phyloP scores from a whole-genome alignment of 73 alveolate genomes.

The Blepharisma stoltei region DNA sequence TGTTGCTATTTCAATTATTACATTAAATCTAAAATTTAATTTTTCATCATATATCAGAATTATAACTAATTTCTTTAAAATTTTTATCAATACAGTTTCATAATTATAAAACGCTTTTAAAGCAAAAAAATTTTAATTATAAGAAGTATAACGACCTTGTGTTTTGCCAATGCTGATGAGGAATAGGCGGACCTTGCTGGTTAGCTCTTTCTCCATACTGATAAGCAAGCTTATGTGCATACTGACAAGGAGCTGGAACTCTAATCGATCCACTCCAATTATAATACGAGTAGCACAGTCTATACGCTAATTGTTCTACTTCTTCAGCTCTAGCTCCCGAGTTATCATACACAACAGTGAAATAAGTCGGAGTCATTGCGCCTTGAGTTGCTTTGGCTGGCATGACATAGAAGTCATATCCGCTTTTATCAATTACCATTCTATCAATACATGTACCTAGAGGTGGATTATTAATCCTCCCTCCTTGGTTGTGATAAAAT shows the following conservation, averaged over 20 bases:
- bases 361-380: conserved; percentile 94
- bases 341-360: conserved; percentile 70
- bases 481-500: conserved; percentile 44
- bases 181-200: conserved; percentile 21
- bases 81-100: no score
- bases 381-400: conserved; percentile 91
- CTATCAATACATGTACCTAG: conserved; percentile 88
- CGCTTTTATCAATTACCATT: conserved; percentile 71
- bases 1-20: no score
- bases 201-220: conserved; percentile 62
- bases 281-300: conserved; percentile 87
- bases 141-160: conserved; percentile 21
- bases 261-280: conserved; percentile 90
- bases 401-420: conserved; percentile 90
- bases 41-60: no score
- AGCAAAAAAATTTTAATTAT: not conserved
- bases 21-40: no score
- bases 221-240: conserved; percentile 87
- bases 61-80: no score
- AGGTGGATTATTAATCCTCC: conserved; percentile 66
- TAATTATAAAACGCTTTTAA: not conserved
- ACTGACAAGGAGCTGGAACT: conserved; percentile 89
- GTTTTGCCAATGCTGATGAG: conserved; percentile 3
- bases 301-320: conserved; percentile 74
- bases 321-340: conserved; percentile 62